A percentile compares a stretch with the other conserved stretches of the same genome.
phyloP scores from a whole-genome alignment of 225 moss, liverwort and hornwort species.

The Pseudoscleropodium purum region DNA sequence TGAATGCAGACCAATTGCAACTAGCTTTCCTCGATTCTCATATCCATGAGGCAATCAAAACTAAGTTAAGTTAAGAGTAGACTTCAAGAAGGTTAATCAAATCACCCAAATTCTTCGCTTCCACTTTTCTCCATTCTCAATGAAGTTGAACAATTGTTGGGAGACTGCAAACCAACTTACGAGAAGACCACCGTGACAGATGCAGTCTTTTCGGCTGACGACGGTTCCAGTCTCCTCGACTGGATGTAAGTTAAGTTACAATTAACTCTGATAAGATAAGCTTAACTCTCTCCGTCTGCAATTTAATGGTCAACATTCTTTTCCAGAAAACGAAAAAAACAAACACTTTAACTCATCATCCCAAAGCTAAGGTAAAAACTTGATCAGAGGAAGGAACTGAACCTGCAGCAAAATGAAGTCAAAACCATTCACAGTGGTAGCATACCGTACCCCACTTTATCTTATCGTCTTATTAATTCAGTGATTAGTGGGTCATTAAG shows the following conservation, averaged over 20 bases:
- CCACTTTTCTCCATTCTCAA: background rate
- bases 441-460: background rate
- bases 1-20: background rate
- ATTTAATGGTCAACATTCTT: no score
- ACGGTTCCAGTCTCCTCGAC: background rate
- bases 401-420: background rate
- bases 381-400: no score
- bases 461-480: background rate
- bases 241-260: background rate
- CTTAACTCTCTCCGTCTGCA: no score
- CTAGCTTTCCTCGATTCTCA: background rate
- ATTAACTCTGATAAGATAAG: background rate
- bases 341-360: background rate
- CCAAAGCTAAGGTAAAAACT: background rate
- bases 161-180: background rate
- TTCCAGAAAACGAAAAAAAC: no score
- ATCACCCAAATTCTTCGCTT: background rate
- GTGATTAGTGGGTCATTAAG: background rate
- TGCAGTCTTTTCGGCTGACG: background rate
- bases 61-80: background rate
- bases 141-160: no score
- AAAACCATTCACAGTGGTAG: background rate
- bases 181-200: background rate
- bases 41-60: background rate
- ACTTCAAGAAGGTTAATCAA: background rate